Base-by-base conservation (phyloP, 306 rosid genomes). In the Sindora glabra region DNA sequence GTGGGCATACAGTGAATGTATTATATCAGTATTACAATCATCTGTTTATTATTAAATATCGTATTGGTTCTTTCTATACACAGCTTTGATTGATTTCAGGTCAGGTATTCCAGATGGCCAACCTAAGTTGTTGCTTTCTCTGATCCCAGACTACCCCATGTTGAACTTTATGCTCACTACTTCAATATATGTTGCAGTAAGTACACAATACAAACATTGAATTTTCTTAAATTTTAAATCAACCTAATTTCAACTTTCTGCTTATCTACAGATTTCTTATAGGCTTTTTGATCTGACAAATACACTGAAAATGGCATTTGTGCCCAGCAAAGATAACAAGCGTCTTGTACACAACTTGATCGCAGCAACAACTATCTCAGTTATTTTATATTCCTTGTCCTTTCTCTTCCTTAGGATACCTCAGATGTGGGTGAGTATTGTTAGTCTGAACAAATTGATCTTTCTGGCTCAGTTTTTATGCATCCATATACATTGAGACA, bases 101-200 rank as follows among this genome's bases (percentile, higher is more conserved):
- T 86, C 99, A 22, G 80, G 79, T 49, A 72, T 83, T 73, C 96
- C 99, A 32, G 90, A 92, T 51, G 99, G 79, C 46, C 99, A 92
- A 75, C 99, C 99, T 8, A 92, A 89, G 65, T 58, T 86, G 72
- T 77, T 89, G 77, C 99, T 92, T 39, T 74, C 89, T 40, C 68
- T 92, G 79, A 82, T 89, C 60, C 96, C 96, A 24, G 74, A 74
- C 56, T 92, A 83, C 67, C 99, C 99, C 22, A 65, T 92, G 77
- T 72, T 92, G 82, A 92, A 92, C 77, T 81, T 92, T 82, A 60
- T 92, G 96, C 90, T 92, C 76, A 82, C 95, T 33, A 74, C 94
- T 36, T 30, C 84, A 69, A 69, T 89, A 70, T 78, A 86, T 18
- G 57, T 84, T 36, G 86, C 94, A 13, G 99, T 89, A 70, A 89